phyloP scores from a whole-genome alignment of 306 rosid genomes.

The Pyrus pyrifolia region DNA sequence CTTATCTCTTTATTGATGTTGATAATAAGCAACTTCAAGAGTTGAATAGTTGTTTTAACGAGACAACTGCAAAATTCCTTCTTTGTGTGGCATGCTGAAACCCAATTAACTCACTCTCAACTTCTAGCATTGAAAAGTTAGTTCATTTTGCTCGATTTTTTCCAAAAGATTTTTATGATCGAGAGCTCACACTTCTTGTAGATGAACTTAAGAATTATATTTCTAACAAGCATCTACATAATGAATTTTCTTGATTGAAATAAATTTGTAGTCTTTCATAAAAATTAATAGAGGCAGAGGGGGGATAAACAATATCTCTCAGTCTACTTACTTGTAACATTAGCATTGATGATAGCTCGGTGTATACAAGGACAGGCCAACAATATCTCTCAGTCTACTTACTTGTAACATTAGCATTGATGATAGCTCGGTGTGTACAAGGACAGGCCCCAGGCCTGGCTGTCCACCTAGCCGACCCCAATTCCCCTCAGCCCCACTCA shows the following conservation, averaged over 20 bases:
- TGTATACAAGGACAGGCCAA: no score
- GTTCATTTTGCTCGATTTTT: background rate
- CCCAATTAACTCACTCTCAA: background rate
- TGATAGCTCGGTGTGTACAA: no score
- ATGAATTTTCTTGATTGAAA: background rate
- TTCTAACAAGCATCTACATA: background rate
- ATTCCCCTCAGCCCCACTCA: no score
- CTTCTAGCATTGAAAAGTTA: background rate
- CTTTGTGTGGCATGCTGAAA: background rate
- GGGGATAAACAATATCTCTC: no score
- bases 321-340: no score
- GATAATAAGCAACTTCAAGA: background rate
- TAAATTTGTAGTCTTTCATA: background rate
- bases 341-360: no score
- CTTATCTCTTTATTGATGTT: background rate
- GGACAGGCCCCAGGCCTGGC: no score
- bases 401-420: no score
- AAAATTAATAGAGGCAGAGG: no score
- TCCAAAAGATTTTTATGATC: background rate
- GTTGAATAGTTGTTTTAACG: background rate
- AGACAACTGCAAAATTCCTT: background rate
- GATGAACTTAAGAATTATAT: constrained; percentile 2
- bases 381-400: no score
- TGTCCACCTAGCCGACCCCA: no score
- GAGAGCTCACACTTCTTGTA: background rate